Conservation (phyloP, 164 flowering plant species). For the Chimonanthus salicifolius region DNA sequence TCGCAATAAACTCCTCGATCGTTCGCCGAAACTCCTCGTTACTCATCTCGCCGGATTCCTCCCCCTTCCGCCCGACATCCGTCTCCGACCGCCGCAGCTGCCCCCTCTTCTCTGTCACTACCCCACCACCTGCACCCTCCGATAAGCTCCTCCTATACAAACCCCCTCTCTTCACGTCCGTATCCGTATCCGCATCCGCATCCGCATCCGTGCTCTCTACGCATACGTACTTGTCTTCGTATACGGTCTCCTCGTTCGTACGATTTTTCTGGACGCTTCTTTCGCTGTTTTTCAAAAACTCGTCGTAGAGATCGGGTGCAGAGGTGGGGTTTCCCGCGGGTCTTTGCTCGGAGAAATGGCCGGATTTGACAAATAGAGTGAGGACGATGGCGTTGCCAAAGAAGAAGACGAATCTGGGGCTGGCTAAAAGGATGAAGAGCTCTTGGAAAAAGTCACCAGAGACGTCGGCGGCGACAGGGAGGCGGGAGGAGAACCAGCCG, state of each 20-base stretch:
- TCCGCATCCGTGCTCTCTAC: slow-evolving; percentile 3
- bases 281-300: slow-evolving; percentile 34
- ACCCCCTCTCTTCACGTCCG: slow-evolving; percentile 6
- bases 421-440: slow-evolving; percentile 20
- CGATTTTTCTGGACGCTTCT: background rate
- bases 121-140: slow-evolving; percentile 23
- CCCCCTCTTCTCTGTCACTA: background rate
- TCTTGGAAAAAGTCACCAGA: slow-evolving; percentile 35
- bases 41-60: slow-evolving; percentile 17
- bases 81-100: slow-evolving; percentile 50
- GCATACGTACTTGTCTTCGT: slow-evolving; percentile 22
- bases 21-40: slow-evolving; percentile 35
- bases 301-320: slow-evolving; percentile 30
- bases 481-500: slow-evolving; percentile 38
- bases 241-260: slow-evolving; percentile 11
- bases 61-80: slow-evolving; percentile 18
- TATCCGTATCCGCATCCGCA: background rate
- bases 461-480: slow-evolving; percentile 32
- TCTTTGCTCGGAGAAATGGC: slow-evolving; percentile 21
- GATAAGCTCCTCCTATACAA: slow-evolving; percentile 33
- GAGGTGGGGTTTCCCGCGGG: background rate
- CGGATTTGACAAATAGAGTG: slow-evolving; percentile 45
- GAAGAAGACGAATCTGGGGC: slow-evolving; percentile 53
- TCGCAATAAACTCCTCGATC: slow-evolving; percentile 36
- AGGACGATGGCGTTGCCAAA: slow-evolving; percentile 53